These are phyloP conservation scores for Suhomyces wounanorum DNA, from an alignment of 1,139 yeast genomes.

Conservation along the genomic window DNA sequence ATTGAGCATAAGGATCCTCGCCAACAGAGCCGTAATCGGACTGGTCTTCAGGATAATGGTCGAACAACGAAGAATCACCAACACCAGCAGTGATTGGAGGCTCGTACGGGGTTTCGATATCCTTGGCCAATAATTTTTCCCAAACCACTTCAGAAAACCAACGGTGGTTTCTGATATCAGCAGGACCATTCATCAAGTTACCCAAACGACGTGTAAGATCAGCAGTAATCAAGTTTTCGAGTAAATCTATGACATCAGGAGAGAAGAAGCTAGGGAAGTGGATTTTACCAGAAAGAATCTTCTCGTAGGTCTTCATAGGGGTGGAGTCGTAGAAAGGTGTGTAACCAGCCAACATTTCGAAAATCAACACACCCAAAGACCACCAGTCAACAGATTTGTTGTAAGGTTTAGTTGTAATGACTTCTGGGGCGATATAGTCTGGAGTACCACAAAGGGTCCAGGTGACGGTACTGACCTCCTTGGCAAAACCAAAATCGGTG, in stretches of 20 bases:
- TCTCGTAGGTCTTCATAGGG: constrained; percentile 64
- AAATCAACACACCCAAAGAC: constrained; percentile 61
- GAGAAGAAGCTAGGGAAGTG: constrained; percentile 53
- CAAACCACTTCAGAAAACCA: constrained; percentile 65
- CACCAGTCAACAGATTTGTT: constrained; percentile 68
- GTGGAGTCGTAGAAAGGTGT: constrained; percentile 64
- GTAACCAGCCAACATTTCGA: constrained; percentile 63
- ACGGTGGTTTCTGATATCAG: constrained; percentile 56
- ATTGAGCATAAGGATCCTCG: constrained; percentile 51
- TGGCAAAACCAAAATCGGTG: constrained; percentile 65
- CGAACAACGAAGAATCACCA: constrained; percentile 65
- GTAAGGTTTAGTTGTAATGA: constrained; percentile 61
- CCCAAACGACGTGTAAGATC: constrained; percentile 60
- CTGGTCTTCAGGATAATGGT: constrained; percentile 59
- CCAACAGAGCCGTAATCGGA: constrained; percentile 55
- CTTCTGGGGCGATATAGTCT: constrained; percentile 66
- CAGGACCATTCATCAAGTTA: constrained; percentile 58
- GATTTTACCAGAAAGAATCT: constrained; percentile 54
- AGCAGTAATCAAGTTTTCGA: constrained; percentile 52
- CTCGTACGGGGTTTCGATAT: constrained; percentile 64
- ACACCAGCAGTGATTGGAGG: constrained; percentile 65
- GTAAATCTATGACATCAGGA: constrained; percentile 53
- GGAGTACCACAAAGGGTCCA: constrained; percentile 68
- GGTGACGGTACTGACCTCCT: constrained; percentile 59
- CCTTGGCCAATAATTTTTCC: constrained; percentile 58